A percentile compares a stretch with the other conserved stretches of the same genome.
phyloP scores from a whole-genome alignment of 78 protist species.

The Chrysochromulina parva region DNA sequence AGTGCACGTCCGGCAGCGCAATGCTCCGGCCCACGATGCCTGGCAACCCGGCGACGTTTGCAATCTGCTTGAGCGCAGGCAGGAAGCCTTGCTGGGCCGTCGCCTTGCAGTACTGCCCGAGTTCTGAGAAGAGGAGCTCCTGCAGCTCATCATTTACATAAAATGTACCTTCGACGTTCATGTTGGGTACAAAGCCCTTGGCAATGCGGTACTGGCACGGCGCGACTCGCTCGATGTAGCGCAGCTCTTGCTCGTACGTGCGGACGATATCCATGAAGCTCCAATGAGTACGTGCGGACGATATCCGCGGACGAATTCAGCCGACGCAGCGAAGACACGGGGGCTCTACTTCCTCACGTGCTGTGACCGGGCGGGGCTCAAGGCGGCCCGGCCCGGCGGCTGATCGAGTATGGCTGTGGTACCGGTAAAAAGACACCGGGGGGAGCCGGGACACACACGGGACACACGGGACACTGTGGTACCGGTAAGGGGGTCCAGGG shows the following conservation, averaged over 20 bases:
- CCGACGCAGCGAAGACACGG: no score
- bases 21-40: conserved; percentile 65
- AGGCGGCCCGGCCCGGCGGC: no score
- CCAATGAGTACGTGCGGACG: no score
- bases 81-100: conserved; percentile 20
- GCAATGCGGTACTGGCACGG: not conserved
- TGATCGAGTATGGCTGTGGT: no score
- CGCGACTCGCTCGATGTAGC: not conserved
- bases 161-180: not conserved
- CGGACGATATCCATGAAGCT: not conserved
- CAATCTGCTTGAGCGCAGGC: conserved; percentile 53
- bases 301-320: no score
- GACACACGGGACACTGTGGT: no score
- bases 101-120: not conserved
- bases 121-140: not conserved
- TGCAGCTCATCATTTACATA: not conserved
- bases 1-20: conserved; percentile 90
- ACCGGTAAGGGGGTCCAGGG: no score
- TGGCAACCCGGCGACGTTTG: conserved; percentile 58
- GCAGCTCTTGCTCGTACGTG: not conserved
- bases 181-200: conserved; percentile 1
- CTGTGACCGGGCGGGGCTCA: no score
- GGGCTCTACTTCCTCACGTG: no score
- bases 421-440: no score
- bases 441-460: no score